Evolutionary conservation across 2,329 filamentous ascomycete genomes (phyloP), one percentile per base, ranked within the genome.

Genomic region (Ophiostoma ulmi): DNA sequence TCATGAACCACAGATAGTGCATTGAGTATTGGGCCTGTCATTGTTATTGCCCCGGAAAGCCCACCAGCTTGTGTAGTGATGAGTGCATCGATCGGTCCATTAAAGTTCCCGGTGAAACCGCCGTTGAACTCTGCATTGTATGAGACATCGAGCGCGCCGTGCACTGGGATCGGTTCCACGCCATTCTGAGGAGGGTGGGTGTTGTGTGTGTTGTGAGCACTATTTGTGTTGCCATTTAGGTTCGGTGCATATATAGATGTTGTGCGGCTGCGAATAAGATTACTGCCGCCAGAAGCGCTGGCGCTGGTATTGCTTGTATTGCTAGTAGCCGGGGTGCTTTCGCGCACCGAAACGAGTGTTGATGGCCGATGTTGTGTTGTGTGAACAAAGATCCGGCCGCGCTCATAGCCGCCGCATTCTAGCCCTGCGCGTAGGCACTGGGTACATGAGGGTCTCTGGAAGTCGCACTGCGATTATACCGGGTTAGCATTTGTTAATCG

Each of bases 391-490:
- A 75, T 76, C 65, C 73, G 75, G 22, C 72, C 71, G 41, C 75
- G 74, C 48, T 75, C 75, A 52, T 76, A 76, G 14, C 74, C 75
- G 63, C 74, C 74, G 44, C 74, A 76, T 22, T 73, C 68, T n/a
- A 74, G 26, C 66, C 73, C 72, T 17, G 72, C 72, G n/a, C 73
- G 73, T 17, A 67, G 68, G 65, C 75, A 76, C 52, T 76, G 75
- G n/a, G 70, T 68, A 22, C 75, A 76, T 11, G 72, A 69, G 13
- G 75, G 75, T n/a, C 75, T 72, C 26, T 71, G 70, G 35, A 74
- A 74, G 36, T 76, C 75, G 70, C 75, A 76, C 75, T 76, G 69
- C 22, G 26, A 61, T 52, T 13, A 63, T 26, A 63, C 22, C 14
- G 10, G n/a, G 35, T 65, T 36, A 65, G 63, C 20, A 10, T 65